These are phyloP conservation scores for Coprinellus micaceus DNA, from an alignment of 768 basidiomycete genomes.

Conservation along the genomic window DNA sequence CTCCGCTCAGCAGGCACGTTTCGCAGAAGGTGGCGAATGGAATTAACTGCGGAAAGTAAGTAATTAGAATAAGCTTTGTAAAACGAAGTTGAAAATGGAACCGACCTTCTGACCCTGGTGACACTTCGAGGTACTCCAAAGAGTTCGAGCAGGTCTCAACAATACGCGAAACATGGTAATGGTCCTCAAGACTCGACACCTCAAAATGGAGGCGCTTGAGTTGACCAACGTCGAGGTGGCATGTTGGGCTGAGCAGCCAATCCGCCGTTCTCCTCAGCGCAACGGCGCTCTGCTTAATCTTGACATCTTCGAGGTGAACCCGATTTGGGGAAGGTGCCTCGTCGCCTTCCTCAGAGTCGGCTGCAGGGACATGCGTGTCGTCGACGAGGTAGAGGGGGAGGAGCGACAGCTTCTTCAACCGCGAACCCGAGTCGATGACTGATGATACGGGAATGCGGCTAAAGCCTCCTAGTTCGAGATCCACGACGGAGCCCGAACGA, in stretches of 20 bases:
- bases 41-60: constrained; percentile 4
- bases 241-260: constrained; percentile 9
- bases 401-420: constrained; percentile 11
- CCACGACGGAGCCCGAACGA: constrained; percentile 8
- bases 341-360: neutral
- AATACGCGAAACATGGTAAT: constrained; percentile 5
- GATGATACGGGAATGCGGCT: constrained; percentile 11
- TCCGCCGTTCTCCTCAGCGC: constrained; percentile 10
- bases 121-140: constrained; percentile 8
- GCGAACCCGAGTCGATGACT: constrained; percentile 10
- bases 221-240: constrained; percentile 1
- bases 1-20: neutral
- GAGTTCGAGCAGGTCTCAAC: constrained; percentile 7
- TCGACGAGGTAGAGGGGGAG: constrained; percentile 12
- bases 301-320: constrained; percentile 8
- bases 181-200: constrained; percentile 8
- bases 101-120: constrained; percentile 9
- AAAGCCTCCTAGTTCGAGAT: constrained; percentile 12
- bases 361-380: neutral
- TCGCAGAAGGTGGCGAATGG: constrained; percentile 7
- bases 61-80: neutral
- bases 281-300: constrained; percentile 11
- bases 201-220: constrained; percentile 7
- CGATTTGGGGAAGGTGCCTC: neutral
- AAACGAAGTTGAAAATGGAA: neutral